Evolutionary conservation across 208 protist species (phyloP).

Genomic region (Zelonia costaricensis): DNA sequence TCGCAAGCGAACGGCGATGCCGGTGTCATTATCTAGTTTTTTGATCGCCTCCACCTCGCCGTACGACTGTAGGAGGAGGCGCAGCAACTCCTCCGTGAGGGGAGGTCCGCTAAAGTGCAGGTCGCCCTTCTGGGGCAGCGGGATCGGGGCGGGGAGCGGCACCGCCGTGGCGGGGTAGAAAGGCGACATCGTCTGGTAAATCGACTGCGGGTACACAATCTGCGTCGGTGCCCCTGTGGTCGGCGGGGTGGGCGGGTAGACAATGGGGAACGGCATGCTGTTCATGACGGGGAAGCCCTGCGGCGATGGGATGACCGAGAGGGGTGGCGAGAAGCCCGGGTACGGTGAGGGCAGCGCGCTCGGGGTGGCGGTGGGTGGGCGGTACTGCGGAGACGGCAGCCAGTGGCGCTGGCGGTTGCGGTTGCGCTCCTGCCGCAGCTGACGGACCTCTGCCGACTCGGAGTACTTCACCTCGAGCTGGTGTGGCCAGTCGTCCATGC

Average conservation of each 20-base stretch:
- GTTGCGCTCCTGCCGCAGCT: conserved; percentile 89
- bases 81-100: conserved; percentile 58
- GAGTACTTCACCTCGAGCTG: conserved; percentile 88
- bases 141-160: conserved; percentile 31
- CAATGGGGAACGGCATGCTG: conserved; percentile 46
- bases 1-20: conserved; percentile 60
- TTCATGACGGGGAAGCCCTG: conserved; percentile 50
- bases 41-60: conserved; percentile 56
- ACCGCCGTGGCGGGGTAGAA: conserved; percentile 28
- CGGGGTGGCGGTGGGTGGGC: conserved; percentile 26
- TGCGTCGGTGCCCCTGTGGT: conserved; percentile 29
- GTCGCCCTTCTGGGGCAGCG: conserved; percentile 70
- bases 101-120: conserved; percentile 62
- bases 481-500: conserved; percentile 73
- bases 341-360: conserved; percentile 31
- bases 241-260: conserved; percentile 46
- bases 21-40: conserved; percentile 42
- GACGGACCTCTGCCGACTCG: conserved; percentile 75
- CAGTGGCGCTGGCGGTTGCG: conserved; percentile 77
- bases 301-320: conserved; percentile 61
- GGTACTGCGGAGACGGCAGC: conserved; percentile 73
- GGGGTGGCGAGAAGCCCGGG: conserved; percentile 26
- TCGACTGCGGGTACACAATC: conserved; percentile 49
- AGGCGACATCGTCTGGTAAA: conserved; percentile 24
- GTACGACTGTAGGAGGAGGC: conserved; percentile 67